Evolutionary conservation across 805 yeast genomes (phyloP).

Genomic region (Yarrowia divulgata): DNA sequence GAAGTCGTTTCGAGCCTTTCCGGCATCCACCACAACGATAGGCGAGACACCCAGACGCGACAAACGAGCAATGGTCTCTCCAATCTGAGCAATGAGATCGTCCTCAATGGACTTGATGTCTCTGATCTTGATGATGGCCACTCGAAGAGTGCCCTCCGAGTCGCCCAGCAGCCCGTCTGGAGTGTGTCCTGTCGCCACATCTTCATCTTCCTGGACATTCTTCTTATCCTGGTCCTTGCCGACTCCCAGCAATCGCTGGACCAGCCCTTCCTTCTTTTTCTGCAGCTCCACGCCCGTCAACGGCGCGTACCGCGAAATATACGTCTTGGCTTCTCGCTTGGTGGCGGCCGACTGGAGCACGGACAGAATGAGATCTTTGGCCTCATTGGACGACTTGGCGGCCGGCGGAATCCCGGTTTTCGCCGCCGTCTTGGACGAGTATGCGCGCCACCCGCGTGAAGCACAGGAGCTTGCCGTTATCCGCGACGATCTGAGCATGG

Average conservation of each 20-base stretch:
- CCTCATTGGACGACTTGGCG: constrained; percentile 39
- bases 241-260: constrained; percentile 48
- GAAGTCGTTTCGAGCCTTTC: constrained; percentile 46
- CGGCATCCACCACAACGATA: constrained; percentile 64
- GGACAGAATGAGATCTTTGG: constrained; percentile 71
- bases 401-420: constrained; percentile 30
- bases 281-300: constrained; percentile 45
- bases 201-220: background rate
- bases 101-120: constrained; percentile 45
- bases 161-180: constrained; percentile 27
- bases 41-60: constrained; percentile 76
- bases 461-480: background rate
- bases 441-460: constrained; percentile 6
- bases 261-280: constrained; percentile 51
- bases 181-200: background rate
- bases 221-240: constrained; percentile 16
- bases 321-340: constrained; percentile 86
- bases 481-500: constrained; percentile 27
- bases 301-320: constrained; percentile 67
- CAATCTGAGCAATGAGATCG: constrained; percentile 52
- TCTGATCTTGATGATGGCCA: constrained; percentile 65
- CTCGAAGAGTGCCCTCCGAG: constrained; percentile 49
- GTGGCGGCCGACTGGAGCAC: constrained; percentile 91
- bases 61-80: constrained; percentile 63
- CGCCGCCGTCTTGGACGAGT: background rate